Evolutionary conservation across 352 stramenopile species (phyloP).

Genomic region (Phytophthora constricta): DNA sequence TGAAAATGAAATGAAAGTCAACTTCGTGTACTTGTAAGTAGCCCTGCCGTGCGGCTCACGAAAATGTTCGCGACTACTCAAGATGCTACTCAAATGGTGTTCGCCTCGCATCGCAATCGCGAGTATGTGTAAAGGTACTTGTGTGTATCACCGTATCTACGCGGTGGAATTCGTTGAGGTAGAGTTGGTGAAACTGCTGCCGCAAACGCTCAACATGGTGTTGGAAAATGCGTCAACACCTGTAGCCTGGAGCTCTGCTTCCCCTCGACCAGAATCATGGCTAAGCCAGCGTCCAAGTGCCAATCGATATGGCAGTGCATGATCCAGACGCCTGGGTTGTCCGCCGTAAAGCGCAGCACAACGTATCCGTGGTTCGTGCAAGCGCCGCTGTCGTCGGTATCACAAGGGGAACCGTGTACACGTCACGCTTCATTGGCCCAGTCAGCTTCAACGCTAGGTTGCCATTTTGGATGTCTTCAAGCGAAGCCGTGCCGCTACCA

Average conservation of each 20-base stretch:
- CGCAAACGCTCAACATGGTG: conserved; percentile 31
- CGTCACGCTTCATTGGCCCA: conserved; percentile 26
- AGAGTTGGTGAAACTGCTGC: conserved; percentile 19
- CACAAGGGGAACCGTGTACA: conserved; percentile 39
- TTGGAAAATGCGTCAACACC: conserved; percentile 19
- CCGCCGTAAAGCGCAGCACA: conserved; percentile 38
- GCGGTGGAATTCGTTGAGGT: conserved; percentile 30
- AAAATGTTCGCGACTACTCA: no score
- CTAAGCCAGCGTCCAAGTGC: conserved; percentile 36
- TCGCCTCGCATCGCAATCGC: no score
- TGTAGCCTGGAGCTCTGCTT: conserved; percentile 19
- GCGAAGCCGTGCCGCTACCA: background rate
- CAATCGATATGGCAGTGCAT: conserved; percentile 53
- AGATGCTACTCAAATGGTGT: no score
- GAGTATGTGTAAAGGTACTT: conserved; percentile 12
- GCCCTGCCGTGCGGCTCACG: no score
- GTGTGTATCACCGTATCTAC: conserved; percentile 12
- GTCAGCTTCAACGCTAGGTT: conserved; percentile 17
- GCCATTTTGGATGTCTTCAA: background rate
- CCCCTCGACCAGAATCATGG: conserved; percentile 36
- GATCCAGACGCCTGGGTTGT: conserved; percentile 45
- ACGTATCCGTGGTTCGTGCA: conserved; percentile 32
- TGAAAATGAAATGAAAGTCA: no score
- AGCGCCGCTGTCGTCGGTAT: conserved; percentile 9
- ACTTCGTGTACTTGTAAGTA: no score